Evolutionary conservation across 192 early-diverging fungal genomes (phyloP), one percentile per base, ranked within the genome.

Genomic region (Gaertneriomyces semiglobifer): DNA sequence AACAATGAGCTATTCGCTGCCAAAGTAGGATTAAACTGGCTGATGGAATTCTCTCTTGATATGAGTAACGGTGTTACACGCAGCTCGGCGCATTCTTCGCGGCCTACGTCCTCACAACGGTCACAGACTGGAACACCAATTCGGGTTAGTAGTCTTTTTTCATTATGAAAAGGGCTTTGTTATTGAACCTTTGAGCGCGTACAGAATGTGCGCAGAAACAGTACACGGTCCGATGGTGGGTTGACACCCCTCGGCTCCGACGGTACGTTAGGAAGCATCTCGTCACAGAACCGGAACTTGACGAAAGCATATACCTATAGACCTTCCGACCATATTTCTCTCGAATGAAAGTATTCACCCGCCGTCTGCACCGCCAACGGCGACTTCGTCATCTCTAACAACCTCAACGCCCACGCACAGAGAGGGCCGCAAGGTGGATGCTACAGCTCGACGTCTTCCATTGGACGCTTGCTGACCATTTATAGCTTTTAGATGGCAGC

Each of bases 231-330:
- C 16, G 68, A 45, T n/a, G 70, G 70, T 7, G 70, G 70, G 18
- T 44, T 71, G 1, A 71, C 70, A 10, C 70, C 70, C 5, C 55
- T 71, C 2, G 62, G 62, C 20, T 54, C 57, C 53, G 69, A 70
- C 10, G 62, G 66, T 68, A 65, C 12, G 53, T 7, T n/a, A 52
- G 4, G 19, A 6, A 43, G 9, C 12, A 0, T 33, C 10, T 19
- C 14, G 18, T 10, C 12, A 9, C 4, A 9, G 4, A 52, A 41
- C 9, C 12, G 6, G 16, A 58, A 5, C 10, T n/a, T 11, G 19
- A 10, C 10, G n/a, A 9, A 18, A 45, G 43, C 14, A n/a, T 66
- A n/a, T 11, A 19, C 25, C 50, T 45, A 45, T 56, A 64, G 60
- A 70, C 33, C 44, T 48, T 70, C 53, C 60, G 16, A 65, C 53